These are phyloP conservation scores for Ustilago cynodontis DNA, from an alignment of 1,284 basidiomycete species.

Conservation along the genomic window DNA sequence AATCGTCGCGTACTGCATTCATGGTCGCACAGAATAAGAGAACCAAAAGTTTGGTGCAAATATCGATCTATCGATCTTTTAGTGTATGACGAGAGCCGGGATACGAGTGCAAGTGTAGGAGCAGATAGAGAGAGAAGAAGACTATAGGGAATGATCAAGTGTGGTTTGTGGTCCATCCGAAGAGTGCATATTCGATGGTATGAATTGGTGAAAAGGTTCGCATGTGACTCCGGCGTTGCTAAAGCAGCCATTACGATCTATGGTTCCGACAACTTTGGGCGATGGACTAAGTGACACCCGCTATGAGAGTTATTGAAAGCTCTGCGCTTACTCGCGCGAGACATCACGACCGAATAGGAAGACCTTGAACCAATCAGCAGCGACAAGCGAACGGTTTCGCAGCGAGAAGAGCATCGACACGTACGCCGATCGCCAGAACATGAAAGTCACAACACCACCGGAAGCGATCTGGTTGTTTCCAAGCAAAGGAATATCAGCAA, in stretches of 20 bases:
- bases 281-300: neutral
- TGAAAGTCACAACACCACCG: conserved; percentile 57
- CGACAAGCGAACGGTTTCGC: conserved; percentile 59
- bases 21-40: neutral
- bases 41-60: neutral
- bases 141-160: neutral
- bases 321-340: conserved; percentile 41
- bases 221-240: too few relatives aligned
- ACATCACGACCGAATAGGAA: conserved; percentile 55
- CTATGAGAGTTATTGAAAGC: neutral
- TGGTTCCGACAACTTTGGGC: neutral
- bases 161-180: too few relatives aligned
- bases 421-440: conserved; percentile 61
- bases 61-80: conserved; percentile 1
- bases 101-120: conserved; percentile 13
- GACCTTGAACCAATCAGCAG: conserved; percentile 63
- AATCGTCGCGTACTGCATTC: neutral
- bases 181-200: neutral
- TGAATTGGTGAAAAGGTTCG: neutral
- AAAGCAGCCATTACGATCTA: neutral
- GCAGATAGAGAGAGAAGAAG: conserved; percentile 2
- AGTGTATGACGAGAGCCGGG: conserved; percentile 2
- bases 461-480: conserved; percentile 57
- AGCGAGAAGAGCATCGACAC: conserved; percentile 62
- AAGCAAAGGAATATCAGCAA: conserved; percentile 60